Base-by-base conservation (phyloP, 176 grass and related monocot genomes). In the Ensete glaucum region DNA sequence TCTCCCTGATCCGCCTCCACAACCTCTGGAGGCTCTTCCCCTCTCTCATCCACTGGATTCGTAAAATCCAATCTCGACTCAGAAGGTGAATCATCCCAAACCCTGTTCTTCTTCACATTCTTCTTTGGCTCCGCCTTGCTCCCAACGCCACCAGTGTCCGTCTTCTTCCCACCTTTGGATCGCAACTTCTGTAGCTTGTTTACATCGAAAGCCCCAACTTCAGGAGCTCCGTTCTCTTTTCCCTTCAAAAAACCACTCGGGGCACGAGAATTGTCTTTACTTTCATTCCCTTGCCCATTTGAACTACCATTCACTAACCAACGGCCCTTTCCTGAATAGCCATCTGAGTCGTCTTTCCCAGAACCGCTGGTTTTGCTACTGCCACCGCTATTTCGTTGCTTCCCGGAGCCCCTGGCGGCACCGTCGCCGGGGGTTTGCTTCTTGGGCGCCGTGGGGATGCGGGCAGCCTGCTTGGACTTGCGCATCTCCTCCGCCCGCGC, bases 151-250 rank as follows among this genome's bases (percentile, higher is more conserved):
- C 20, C 50, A 15, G 16, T 21, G 15, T 60, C 77, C 9, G 27
- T 80, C 58, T 90, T 97, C 67, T 77, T 84, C 1, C 56, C 73
- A 9, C 9, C 72, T 58, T 85, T 91, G 19, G 58, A 76, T 0
- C 77, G 69, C 64, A 91, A 57, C 74, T 54, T 87, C 1, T 86
- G 78, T 77, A 97, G 56, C 78, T 90, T 97, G 89, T 83, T 91
- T 87, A 97, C 94, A 93, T 97, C 90, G 13, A 97, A 97, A 58
- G 94, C 94, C 84, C 90, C 93, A 5, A 77, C 78, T 2, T 85
- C 83, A 52, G 90, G 88, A 73, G 62, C 85, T 6, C 90, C 93
- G 8, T 93, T 97, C 82, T 91, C 94, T 81, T 97, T 93, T 1
- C 88, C 94, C 2, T 62, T 82, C 55, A 81, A 70, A 88, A 9